Percentiles rank a stretch among this genome's conserved stretches.
phyloP scores from a whole-genome alignment of 306 rosid genomes.

The Cicer pinnatifidum region DNA sequence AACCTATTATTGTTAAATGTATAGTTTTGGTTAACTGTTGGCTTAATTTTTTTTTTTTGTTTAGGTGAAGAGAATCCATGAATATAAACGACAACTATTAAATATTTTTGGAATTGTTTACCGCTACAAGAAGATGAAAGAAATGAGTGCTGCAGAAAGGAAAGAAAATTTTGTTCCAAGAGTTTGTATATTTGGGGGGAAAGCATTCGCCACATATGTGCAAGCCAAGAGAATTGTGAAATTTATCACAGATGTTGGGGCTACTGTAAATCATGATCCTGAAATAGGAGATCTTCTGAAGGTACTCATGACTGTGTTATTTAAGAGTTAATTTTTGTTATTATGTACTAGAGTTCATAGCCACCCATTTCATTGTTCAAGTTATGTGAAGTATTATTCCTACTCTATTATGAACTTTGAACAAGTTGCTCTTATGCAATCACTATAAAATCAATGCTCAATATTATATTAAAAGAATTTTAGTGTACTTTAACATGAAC shows the following conservation, averaged over 20 bases:
- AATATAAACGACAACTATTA: slow-evolving; percentile 87
- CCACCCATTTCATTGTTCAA: slow-evolving; percentile 19
- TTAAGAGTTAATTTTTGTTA: slow-evolving; percentile 22
- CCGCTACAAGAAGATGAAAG: slow-evolving; percentile 98
- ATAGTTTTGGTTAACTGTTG: slow-evolving; percentile 30
- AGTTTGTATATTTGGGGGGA: slow-evolving; percentile 97
- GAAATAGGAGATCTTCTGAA: slow-evolving; percentile 92
- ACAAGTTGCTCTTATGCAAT: slow-evolving; percentile 35
- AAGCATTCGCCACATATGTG: slow-evolving; percentile 89
- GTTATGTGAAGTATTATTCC: not conserved
- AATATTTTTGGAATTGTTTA: slow-evolving; percentile 92
- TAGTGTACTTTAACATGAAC: slow-evolving; percentile 16
- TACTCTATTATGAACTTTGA: slow-evolving; percentile 24
- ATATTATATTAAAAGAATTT: slow-evolving; percentile 1
- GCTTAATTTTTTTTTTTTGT: slow-evolving; percentile 36
- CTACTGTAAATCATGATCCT: slow-evolving; percentile 84
- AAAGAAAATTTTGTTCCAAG: slow-evolving; percentile 79
- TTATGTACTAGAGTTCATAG: slow-evolving; percentile 19
- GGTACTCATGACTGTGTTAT: slow-evolving; percentile 56
- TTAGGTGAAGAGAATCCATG: slow-evolving; percentile 99
- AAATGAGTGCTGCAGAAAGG: slow-evolving; percentile 79
- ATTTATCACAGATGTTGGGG: slow-evolving; percentile 91
- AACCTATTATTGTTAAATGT: not conserved
- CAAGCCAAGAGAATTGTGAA: slow-evolving; percentile 99
- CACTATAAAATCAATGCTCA: slow-evolving; percentile 5